Conservation (phyloP, 768 basidiomycete genomes). For the Trametes maxima region DNA sequence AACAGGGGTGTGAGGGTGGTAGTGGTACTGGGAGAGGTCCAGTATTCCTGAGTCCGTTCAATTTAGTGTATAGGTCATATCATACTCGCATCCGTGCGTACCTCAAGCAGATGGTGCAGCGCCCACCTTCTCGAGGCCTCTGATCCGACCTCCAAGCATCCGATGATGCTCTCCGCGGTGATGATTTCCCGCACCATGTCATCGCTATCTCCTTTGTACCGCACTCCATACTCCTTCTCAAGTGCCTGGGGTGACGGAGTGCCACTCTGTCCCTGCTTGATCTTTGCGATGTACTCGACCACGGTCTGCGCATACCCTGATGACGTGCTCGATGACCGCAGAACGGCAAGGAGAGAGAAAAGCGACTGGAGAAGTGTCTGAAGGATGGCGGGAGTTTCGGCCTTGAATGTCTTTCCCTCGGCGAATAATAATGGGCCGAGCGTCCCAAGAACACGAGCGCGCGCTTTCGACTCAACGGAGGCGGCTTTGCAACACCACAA, state of each 20-base stretch:
- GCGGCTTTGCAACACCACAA: constrained; percentile 75
- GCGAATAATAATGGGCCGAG: constrained; percentile 49
- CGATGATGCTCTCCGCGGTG: constrained; percentile 40
- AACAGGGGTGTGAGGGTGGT: constrained; percentile 46
- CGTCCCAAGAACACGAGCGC: constrained; percentile 51
- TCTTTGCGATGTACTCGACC: constrained; percentile 46
- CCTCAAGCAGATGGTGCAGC: constrained; percentile 52
- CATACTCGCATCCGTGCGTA: constrained; percentile 29
- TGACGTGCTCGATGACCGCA: constrained; percentile 32
- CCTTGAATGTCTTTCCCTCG: constrained; percentile 45
- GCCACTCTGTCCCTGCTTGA: constrained; percentile 51
- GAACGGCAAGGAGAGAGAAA: constrained; percentile 49
- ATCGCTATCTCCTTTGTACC: constrained; percentile 35
- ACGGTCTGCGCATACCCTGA: constrained; percentile 40
- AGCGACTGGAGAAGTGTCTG: constrained; percentile 55
- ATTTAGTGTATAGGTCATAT: not conserved
- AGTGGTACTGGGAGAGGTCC: constrained; percentile 42
- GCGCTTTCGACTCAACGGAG: constrained; percentile 42
- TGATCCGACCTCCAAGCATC: constrained; percentile 53
- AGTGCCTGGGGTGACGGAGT: constrained; percentile 48
- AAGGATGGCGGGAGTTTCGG: constrained; percentile 48
- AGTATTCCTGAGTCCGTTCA: constrained; percentile 46
- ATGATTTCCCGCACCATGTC: constrained; percentile 51
- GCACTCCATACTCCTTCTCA: constrained; percentile 53
- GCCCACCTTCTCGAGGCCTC: constrained; percentile 52